These are phyloP conservation scores for Chlorella sorokiniana DNA, from an alignment of 139 green algal species.

Conservation along the genomic window DNA sequence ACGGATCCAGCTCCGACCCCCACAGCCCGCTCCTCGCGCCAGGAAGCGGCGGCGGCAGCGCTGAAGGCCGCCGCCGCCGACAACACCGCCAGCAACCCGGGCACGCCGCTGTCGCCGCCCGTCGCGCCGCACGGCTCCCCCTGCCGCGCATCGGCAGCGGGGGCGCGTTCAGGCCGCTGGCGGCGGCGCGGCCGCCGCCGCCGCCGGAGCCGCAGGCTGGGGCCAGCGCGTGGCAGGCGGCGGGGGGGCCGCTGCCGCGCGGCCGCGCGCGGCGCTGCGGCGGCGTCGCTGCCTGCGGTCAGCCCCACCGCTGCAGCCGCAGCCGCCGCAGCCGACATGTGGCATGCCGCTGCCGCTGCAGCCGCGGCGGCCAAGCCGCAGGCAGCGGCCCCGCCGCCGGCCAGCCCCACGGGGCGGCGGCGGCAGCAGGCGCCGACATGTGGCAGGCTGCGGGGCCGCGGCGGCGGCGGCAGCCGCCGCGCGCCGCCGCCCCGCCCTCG, in stretches of 20 bases:
- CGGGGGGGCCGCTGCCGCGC: neutral
- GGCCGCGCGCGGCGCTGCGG: neutral
- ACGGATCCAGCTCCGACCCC: slow-evolving; percentile 6
- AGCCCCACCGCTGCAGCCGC: neutral
- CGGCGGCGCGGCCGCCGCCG: neutral
- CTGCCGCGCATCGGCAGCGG: neutral
- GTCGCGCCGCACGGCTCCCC: neutral
- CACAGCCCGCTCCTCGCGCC: neutral
- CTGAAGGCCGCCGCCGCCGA: neutral
- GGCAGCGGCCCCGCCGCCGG: neutral
- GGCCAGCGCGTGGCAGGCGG: neutral
- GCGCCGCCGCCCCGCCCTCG: neutral
- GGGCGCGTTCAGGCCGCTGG: neutral
- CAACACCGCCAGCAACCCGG: neutral
- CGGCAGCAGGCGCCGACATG: neutral
- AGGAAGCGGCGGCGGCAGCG: neutral
- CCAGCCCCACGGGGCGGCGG: neutral
- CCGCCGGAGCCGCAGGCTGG: neutral
- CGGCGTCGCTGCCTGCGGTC: neutral
- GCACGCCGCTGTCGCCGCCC: neutral
- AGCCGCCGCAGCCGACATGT: neutral
- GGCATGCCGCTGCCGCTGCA: slow-evolving; percentile 1
- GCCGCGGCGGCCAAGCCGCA: neutral
- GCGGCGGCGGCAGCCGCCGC: neutral
- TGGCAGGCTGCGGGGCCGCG: neutral